Evolutionary conservation across 495 filamentous ascomycete species (phyloP).

Genomic region (Achaetomiella virescens): DNA sequence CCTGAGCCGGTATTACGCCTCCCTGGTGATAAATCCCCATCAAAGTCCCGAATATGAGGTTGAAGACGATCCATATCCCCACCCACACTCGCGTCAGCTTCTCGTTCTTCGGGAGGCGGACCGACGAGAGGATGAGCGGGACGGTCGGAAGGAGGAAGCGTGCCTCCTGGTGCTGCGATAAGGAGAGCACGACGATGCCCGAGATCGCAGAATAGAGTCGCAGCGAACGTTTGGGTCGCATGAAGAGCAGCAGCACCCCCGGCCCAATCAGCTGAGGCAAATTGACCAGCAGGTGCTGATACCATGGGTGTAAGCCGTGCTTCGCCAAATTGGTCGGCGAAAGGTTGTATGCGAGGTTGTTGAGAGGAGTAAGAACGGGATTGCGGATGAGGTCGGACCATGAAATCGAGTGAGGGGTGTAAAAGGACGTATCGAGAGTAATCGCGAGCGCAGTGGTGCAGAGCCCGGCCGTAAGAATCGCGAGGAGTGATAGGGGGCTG

Average conservation of each 20-base stretch:
- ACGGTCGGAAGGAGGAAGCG: conserved; percentile 85
- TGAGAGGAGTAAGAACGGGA: conserved; percentile 80
- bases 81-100: conserved; percentile 51
- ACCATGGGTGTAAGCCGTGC: conserved; percentile 87
- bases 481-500: conserved; percentile 64
- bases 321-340: conserved; percentile 68
- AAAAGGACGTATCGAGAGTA: conserved; percentile 76
- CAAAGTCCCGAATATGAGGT: conserved; percentile 65
- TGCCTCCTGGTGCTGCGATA: conserved; percentile 90
- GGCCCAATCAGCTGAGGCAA: conserved; percentile 89
- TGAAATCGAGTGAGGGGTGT: conserved; percentile 51
- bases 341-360: conserved; percentile 87
- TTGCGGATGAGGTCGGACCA: conserved; percentile 48
- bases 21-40: conserved; percentile 96
- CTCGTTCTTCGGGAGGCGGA: conserved; percentile 60
- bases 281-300: conserved; percentile 82
- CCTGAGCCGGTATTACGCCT: conserved; percentile 79
- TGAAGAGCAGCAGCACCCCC: conserved; percentile 62
- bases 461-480: conserved; percentile 53
- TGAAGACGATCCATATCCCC: conserved; percentile 74
- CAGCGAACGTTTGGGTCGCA: conserved; percentile 49
- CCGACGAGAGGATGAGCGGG: conserved; percentile 79
- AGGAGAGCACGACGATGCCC: conserved; percentile 70
- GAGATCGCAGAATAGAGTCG: conserved; percentile 73
- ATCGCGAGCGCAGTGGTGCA: conserved; percentile 66